Conservation (phyloP, 2,329 filamentous ascomycete species). For the Parasarocladium wereldwijsianum region DNA sequence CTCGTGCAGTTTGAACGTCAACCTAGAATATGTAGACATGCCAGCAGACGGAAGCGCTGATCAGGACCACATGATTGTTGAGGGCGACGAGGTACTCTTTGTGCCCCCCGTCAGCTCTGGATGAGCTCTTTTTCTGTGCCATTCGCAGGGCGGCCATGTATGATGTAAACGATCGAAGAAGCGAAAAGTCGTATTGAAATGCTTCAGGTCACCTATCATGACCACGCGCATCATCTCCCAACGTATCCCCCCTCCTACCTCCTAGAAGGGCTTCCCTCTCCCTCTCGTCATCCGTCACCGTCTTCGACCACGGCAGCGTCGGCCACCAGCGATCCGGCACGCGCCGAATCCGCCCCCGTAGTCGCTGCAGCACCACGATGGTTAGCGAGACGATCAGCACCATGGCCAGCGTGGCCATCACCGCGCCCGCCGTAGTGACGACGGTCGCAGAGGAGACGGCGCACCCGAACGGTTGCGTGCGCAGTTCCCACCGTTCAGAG, state of each 20-base stretch:
- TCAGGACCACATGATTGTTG: slow-evolving; percentile 39
- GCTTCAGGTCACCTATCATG: neutral
- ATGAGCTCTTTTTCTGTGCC: slow-evolving; percentile 21
- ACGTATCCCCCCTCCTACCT: neutral
- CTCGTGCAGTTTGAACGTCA: slow-evolving; percentile 65
- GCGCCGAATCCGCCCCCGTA: slow-evolving; percentile 10
- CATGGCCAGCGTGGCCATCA: slow-evolving; percentile 14
- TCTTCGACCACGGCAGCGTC: slow-evolving; percentile 7
- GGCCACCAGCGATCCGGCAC: slow-evolving; percentile 8
- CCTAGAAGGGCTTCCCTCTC: slow-evolving; percentile 16
- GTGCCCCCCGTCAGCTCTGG: slow-evolving; percentile 83
- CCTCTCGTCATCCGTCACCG: slow-evolving; percentile 10
- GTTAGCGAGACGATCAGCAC: slow-evolving; percentile 12
- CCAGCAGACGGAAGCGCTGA: slow-evolving; percentile 27
- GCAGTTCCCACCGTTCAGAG: slow-evolving; percentile 24
- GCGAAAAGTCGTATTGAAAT: slow-evolving; percentile 1
- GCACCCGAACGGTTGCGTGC: slow-evolving; percentile 20
- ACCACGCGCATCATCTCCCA: slow-evolving; percentile 2
- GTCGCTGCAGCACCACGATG: slow-evolving; percentile 9
- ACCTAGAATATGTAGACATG: slow-evolving; percentile 67
- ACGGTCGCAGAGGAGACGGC: slow-evolving; percentile 19
- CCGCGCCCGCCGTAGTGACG: slow-evolving; percentile 13
- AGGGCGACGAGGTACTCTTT: slow-evolving; percentile 72
- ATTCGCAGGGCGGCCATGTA: too few species aligned
- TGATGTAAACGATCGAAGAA: neutral